Conservation (phyloP, 2,329 filamentous ascomycete genomes). For the Ceratocystis huliohia region DNA sequence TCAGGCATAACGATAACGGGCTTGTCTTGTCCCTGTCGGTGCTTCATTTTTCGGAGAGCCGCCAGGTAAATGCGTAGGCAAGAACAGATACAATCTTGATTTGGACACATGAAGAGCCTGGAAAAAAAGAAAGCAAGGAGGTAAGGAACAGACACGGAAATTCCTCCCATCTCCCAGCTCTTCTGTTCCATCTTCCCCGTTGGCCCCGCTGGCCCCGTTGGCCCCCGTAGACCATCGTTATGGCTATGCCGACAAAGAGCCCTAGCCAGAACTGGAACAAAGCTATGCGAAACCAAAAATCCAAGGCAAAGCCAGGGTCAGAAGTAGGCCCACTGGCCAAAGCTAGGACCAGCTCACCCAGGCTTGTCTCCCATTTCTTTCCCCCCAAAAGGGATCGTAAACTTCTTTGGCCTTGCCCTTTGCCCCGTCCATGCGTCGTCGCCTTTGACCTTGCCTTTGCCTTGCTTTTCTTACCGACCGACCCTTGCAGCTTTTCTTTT, state of each 20-base stretch:
- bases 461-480: not conserved
- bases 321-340: not conserved
- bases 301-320: not conserved
- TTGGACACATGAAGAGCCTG: not conserved
- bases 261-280: not conserved
- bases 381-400: not conserved
- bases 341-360: not conserved
- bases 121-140: not conserved
- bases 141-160: not conserved
- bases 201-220: not conserved
- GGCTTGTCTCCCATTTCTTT: not conserved
- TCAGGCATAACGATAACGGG: no score
- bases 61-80: no score
- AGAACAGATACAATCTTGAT: no score
- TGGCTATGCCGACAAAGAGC: constrained; percentile 2
- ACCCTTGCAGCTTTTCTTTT: constrained; percentile 7
- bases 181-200: not conserved
- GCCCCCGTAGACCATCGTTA: not conserved
- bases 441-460: no score
- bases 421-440: no score
- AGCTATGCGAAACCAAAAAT: not conserved
- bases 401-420: not conserved
- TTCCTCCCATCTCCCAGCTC: not conserved
- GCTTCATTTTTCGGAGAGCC: no score
- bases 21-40: no score